Base-by-base conservation (phyloP, 306 rosid genomes). In the Lupinus albus region DNA sequence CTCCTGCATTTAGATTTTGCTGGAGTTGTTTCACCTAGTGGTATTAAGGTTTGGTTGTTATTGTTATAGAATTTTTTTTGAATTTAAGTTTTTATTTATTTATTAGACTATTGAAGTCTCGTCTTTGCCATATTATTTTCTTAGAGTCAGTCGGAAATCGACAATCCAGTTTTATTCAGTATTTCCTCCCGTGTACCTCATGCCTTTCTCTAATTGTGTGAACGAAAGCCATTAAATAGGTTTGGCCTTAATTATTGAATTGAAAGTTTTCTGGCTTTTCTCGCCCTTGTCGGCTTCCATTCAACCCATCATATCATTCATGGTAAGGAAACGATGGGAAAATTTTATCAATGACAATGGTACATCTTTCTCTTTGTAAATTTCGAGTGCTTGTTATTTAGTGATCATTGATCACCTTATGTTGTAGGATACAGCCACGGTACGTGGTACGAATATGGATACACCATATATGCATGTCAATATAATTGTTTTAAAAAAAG, bases 1-100 rank as follows among this genome's bases (percentile, higher is more conserved):
- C 67, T 73, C 32, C 42, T 73, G 66, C 36, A 15, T 73, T 17
- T 64, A 12, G 6, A 73, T 11, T 53, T 63, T 54, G 30, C 12
- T 62, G 55, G 35, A 32, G 25, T n/a, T 48, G n/a, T n/a, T n/a
- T n/a, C n/a, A n/a, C n/a, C n/a, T n/a, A n/a, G n/a, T n/a, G n/a
- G n/a, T n/a, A n/a, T n/a, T n/a, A n/a, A n/a, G n/a, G n/a, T n/a
- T n/a, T n/a, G n/a, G n/a, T n/a, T n/a, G n/a, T n/a, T n/a, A n/a
- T n/a, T n/a, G n/a, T n/a, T n/a, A n/a, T n/a, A n/a, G 28, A 28
- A 30, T n/a, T 17, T 4, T 12, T 33, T 33, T 33, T 38, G 32
- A 55, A 8, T 68, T 52, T 6, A 36, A 18, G 39, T 41, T 21
- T 6, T 68, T 25, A n/a, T n/a, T n/a, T n/a, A n/a, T 13, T 8